Percentiles rank a stretch among this genome's conserved stretches.
Evolutionary conservation across 2,329 filamentous ascomycete species (phyloP).

Genomic region (Cryoendolithus antarcticus): DNA sequence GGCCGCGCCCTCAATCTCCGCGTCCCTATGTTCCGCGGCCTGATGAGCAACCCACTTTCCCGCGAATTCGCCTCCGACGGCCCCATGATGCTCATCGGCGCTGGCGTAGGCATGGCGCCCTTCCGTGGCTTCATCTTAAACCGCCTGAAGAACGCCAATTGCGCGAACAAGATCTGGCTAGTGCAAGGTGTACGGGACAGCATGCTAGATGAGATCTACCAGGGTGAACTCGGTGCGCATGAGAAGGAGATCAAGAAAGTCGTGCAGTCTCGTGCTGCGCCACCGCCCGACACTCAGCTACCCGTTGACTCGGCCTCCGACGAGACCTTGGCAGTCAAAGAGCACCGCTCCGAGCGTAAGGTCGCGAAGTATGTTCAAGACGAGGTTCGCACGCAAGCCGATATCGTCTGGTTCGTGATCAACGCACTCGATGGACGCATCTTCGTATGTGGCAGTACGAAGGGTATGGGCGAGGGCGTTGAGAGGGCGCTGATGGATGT

Average conservation of each 20-base stretch:
- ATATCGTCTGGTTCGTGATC: slow-evolving; percentile 97
- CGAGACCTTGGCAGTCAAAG: slow-evolving; percentile 1
- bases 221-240: slow-evolving; percentile 88
- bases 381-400: slow-evolving; percentile 79
- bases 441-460: slow-evolving; percentile 90
- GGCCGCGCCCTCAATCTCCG: slow-evolving; percentile 47
- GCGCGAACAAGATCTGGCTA: slow-evolving; percentile 96
- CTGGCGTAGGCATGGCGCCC: slow-evolving; percentile 89
- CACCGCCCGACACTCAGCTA: slow-evolving; percentile 5
- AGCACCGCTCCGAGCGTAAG: slow-evolving; percentile 31
- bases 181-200: slow-evolving; percentile 90
- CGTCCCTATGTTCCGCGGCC: slow-evolving; percentile 92
- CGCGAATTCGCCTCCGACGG: slow-evolving; percentile 86
- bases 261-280: slow-evolving; percentile 31
- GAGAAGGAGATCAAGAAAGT: slow-evolving; percentile 47
- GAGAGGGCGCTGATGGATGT: slow-evolving; percentile 79
- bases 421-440: slow-evolving; percentile 91
- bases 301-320: no score
- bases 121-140: slow-evolving; percentile 97
- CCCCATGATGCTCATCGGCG: slow-evolving; percentile 94
- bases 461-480: slow-evolving; percentile 96
- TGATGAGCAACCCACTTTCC: slow-evolving; percentile 94
- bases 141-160: slow-evolving; percentile 83
- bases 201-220: slow-evolving; percentile 89
- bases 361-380: slow-evolving; percentile 92